Evolutionary conservation across 2,329 filamentous ascomycete genomes (phyloP), one percentile per base, ranked within the genome.

Genomic region (Fusarium devonianum): DNA sequence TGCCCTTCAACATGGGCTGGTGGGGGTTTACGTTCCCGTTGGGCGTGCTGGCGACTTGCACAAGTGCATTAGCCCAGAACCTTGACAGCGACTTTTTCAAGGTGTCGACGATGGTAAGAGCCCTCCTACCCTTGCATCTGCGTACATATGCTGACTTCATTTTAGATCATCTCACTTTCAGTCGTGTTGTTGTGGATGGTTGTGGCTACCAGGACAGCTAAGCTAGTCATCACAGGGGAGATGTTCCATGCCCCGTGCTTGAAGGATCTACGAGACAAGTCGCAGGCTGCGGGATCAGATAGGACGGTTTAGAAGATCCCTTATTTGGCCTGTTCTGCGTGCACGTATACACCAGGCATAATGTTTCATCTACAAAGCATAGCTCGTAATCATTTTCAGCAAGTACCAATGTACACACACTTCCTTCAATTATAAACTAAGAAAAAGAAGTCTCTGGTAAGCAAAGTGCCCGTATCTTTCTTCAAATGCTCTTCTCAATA

Each of bases 11-110:
- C 51, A 74, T 77, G 68, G 75, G 75, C 29, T 78, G 75, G 72
- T 78, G 75, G 76, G 75, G 73, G 1, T 76, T 77, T 42, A 78
- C 75, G 2, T 78, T 78, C 53, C 75, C 75, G 0, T 66, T 78
- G 5, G 76, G 75, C n/a, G 74, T 77, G 17, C 66, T 75, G 56
- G 73, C 74, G 2, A 73, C 71, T 2, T 76, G 73, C 46, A 74
- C 76, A 0, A 67, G 68, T 13, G 53, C 67, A 40, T 43, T 79
- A 42, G 76, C 72, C 3, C 39, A 61, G 45, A 73, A 77, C 38
- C 66, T 79, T 10, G 66, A 72, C 43, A 78, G 74, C 44, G 53
- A 64, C 3, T 77, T 78, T 46, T 77, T 77, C 67, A 73, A 68
- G 36, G 68, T 77, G 6, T 56, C 70, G 9, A 70, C 72, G 3